These are phyloP conservation scores for Saturnispora diversa DNA, from an alignment of 805 yeast species.

Conservation along the genomic window DNA sequence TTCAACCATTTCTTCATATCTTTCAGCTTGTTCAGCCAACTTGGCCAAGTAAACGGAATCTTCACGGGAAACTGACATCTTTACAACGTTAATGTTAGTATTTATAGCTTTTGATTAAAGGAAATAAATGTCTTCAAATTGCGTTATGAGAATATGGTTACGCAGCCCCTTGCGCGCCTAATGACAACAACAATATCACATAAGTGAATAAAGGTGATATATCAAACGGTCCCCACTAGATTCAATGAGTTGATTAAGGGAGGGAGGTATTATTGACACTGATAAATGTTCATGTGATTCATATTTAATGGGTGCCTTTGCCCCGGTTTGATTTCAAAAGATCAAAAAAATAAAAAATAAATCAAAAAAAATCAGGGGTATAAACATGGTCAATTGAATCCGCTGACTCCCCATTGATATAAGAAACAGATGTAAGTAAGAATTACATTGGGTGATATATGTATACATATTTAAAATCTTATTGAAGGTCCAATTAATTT, in stretches of 20 bases:
- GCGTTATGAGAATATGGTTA: conserved; percentile 6
- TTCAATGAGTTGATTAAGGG: too few species aligned
- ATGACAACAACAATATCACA: conserved; percentile 3
- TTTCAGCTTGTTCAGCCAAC: conserved; percentile 98
- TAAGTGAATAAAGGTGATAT: too few species aligned
- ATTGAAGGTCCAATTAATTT: too few species aligned
- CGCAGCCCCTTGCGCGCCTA: conserved; percentile 6
- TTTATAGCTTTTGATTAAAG: background rate
- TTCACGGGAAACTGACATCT: conserved; percentile 85
- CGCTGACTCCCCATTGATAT: too few species aligned
- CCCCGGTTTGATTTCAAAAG: too few species aligned
- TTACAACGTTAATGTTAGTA: conserved; percentile 7
- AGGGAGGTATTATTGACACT: too few species aligned
- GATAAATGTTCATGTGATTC: too few species aligned
- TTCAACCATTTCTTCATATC: conserved; percentile 99
- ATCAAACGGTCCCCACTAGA: too few species aligned
- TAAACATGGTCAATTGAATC: background rate
- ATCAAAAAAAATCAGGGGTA: background rate
- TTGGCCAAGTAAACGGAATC: conserved; percentile 97
- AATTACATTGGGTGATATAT: background rate
- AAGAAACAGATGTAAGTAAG: background rate
- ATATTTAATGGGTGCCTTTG: too few species aligned
- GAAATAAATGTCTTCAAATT: background rate
- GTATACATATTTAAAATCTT: too few species aligned
- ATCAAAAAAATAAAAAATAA: too few species aligned